Percentiles rank a stretch among this genome's conserved stretches.
Evolutionary conservation across 331 rosid species (phyloP).

Genomic region (Quercus phellos): DNA sequence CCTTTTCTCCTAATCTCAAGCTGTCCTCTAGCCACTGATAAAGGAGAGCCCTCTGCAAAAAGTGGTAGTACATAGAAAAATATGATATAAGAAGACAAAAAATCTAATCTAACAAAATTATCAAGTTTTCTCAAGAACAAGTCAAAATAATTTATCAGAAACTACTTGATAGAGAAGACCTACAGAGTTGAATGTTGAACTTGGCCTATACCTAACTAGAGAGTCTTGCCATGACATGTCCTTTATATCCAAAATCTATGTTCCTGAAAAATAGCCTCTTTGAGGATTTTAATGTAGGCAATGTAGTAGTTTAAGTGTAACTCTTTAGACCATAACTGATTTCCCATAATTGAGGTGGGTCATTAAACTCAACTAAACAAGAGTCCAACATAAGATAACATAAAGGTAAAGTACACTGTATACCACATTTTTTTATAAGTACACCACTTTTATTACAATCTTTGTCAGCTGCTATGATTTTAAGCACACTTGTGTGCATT

Average conservation of each 20-base stretch:
- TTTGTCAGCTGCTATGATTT: neutral
- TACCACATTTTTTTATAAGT: too few relatives aligned
- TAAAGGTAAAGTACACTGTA: neutral
- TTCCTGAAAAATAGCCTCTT: neutral
- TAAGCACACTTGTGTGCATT: neutral
- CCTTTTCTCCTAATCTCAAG: slow-evolving; percentile 69
- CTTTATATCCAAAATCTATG: neutral
- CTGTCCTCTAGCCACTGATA: slow-evolving; percentile 90
- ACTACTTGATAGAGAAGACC: neutral
- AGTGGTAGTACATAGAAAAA: neutral
- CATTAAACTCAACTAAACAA: neutral
- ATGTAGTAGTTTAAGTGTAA: neutral
- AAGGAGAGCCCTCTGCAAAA: slow-evolving; percentile 51
- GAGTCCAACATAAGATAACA: neutral
- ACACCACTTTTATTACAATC: neutral
- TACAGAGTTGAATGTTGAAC: neutral
- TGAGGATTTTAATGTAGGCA: neutral
- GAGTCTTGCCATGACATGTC: neutral
- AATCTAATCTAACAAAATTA: neutral
- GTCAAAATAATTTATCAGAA: neutral
- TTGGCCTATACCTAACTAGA: neutral
- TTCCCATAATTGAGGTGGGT: neutral
- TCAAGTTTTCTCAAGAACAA: neutral
- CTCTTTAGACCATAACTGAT: neutral
- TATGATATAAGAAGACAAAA: neutral